Conservation (phyloP, 2,329 filamentous ascomycete genomes). For the Lecanicillium sp. region DNA sequence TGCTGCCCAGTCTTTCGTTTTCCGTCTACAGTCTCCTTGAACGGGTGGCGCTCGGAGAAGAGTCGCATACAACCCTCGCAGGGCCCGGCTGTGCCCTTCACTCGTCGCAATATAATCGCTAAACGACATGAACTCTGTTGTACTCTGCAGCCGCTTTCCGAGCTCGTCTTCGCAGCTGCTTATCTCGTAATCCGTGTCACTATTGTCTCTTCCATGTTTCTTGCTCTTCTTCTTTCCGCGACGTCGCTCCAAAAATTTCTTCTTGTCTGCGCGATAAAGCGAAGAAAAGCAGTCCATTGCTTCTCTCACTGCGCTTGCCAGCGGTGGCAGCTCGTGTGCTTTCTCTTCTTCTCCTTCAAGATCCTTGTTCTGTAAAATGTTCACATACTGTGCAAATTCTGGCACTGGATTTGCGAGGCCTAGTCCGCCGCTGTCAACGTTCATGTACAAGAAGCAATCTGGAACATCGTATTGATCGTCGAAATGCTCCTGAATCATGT, state of each 20-base stretch:
- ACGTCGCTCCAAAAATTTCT: neutral
- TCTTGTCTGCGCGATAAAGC: conserved; percentile 3
- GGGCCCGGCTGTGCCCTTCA: neutral
- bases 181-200: no score
- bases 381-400: conserved; percentile 4
- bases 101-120: conserved; percentile 5
- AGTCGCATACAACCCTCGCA: conserved; percentile 1
- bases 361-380: neutral
- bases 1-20: conserved; percentile 1
- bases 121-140: conserved; percentile 6
- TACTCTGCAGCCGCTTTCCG: neutral
- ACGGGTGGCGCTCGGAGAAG: conserved; percentile 3
- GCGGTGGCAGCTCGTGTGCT: conserved; percentile 1
- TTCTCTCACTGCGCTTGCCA: neutral
- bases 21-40: neutral
- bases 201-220: neutral
- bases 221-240: neutral
- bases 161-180: neutral
- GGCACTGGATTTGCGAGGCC: conserved; percentile 27
- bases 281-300: conserved; percentile 1
- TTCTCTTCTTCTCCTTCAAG: neutral
- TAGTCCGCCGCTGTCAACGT: conserved; percentile 29
- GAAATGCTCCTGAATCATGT: conserved; percentile 41
- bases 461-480: conserved; percentile 25
- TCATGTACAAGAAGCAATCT: conserved; percentile 32